Conservation (phyloP, 2,329 filamentous ascomycete species). For the Epicoccum sorghinum region DNA sequence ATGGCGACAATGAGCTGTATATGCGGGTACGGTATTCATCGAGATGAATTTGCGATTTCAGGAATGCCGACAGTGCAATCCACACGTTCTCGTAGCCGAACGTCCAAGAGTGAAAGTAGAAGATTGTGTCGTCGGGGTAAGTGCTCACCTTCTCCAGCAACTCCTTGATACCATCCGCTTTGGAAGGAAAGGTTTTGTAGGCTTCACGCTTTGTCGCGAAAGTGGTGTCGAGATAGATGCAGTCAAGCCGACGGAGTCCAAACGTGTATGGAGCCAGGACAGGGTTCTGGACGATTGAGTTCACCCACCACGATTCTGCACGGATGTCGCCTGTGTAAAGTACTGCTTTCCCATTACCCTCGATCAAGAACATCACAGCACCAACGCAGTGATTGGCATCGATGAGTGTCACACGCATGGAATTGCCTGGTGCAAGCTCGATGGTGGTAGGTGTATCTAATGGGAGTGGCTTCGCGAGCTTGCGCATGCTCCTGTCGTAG, state of each 20-base stretch:
- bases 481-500: conserved; percentile 73
- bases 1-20: conserved; percentile 64
- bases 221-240: conserved; percentile 88
- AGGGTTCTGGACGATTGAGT: conserved; percentile 72
- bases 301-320: conserved; percentile 86
- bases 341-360: conserved; percentile 72
- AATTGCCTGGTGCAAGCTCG: conserved; percentile 71
- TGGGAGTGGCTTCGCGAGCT: conserved; percentile 78
- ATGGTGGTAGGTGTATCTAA: conserved; percentile 79
- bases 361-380: conserved; percentile 90
- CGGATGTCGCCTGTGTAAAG: conserved; percentile 90
- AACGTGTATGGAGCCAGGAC: conserved; percentile 73
- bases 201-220: conserved; percentile 63
- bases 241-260: conserved; percentile 64
- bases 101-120: conserved; percentile 89
- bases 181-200: conserved; percentile 62
- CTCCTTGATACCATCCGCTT: conserved; percentile 78
- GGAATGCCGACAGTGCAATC: conserved; percentile 74
- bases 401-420: conserved; percentile 81
- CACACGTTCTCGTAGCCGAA: conserved; percentile 94
- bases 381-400: conserved; percentile 93
- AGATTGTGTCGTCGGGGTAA: conserved; percentile 77
- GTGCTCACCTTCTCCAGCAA: conserved; percentile 69
- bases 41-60: conserved; percentile 77
- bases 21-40: conserved; percentile 79